A percentile compares a stretch with the other conserved stretches of the same genome.
Conservation (phyloP, 1,139 yeast genomes). For the Tardiomyces blankii region DNA sequence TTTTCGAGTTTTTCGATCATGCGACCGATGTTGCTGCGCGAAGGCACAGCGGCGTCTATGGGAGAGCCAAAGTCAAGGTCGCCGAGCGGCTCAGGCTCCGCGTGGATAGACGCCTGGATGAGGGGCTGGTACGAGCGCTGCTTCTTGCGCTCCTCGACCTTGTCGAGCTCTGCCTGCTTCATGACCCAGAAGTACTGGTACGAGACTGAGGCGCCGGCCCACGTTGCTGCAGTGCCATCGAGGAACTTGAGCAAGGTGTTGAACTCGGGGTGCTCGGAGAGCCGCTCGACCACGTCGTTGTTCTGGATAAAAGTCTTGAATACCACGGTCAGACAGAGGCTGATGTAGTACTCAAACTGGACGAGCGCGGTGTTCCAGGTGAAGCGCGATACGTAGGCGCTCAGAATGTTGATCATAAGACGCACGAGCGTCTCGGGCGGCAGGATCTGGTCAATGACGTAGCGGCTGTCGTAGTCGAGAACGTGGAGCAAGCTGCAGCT, state of each 20-base stretch:
- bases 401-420: conserved; percentile 5
- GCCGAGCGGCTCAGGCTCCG: neutral
- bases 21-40: neutral
- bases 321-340: conserved; percentile 7
- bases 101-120: neutral
- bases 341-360: conserved; percentile 10
- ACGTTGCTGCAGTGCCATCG: conserved; percentile 7
- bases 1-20: neutral
- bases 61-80: neutral
- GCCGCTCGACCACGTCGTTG: conserved; percentile 1
- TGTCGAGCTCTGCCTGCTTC: conserved; percentile 1
- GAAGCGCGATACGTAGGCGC: conserved; percentile 4
- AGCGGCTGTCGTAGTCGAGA: conserved; percentile 5
- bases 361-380: conserved; percentile 7
- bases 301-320: conserved; percentile 6
- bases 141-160: neutral
- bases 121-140: neutral
- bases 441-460: conserved; percentile 2
- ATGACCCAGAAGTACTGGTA: conserved; percentile 7
- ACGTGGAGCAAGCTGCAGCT: conserved; percentile 1
- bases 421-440: conserved; percentile 2
- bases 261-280: conserved; percentile 6
- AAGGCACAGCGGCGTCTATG: neutral
- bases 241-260: conserved; percentile 7
- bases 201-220: conserved; percentile 10